Evolutionary conservation across 331 rosid species (phyloP).

Genomic region (Cydonia oblonga): DNA sequence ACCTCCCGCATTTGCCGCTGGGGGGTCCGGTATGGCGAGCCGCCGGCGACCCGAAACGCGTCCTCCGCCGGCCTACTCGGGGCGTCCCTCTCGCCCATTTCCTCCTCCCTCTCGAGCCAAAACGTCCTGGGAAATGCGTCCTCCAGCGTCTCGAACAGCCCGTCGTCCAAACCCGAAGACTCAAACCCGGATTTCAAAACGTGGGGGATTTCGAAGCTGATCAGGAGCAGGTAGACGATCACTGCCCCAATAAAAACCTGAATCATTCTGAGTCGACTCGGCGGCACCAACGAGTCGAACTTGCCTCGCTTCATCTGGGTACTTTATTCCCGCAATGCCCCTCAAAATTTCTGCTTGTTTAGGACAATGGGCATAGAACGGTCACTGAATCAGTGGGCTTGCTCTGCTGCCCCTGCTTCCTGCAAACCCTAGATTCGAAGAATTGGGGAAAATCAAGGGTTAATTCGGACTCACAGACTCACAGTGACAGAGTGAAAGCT

Average conservation of each 20-base stretch:
- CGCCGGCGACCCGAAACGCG: constrained; percentile 22
- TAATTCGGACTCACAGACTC: background rate
- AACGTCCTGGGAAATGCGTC: constrained; percentile 48
- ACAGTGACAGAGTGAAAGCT: background rate
- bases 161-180: constrained; percentile 31
- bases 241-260: constrained; percentile 51
- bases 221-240: constrained; percentile 51
- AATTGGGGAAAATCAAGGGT: background rate
- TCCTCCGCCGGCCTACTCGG: constrained; percentile 20
- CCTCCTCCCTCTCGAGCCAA: constrained; percentile 25
- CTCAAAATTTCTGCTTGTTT: background rate
- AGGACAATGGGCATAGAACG: constrained; percentile 6
- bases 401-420: background rate
- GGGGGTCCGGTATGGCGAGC: constrained; percentile 21
- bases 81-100: constrained; percentile 7
- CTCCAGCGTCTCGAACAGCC: constrained; percentile 25
- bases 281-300: constrained; percentile 32
- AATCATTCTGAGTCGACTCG: constrained; percentile 48
- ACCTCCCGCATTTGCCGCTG: constrained; percentile 29
- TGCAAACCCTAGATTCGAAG: constrained; percentile 15
- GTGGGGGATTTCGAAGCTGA: constrained; percentile 76
- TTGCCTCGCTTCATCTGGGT: constrained; percentile 56
- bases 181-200: constrained; percentile 35
- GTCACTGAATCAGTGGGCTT: background rate
- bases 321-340: background rate